Evolutionary conservation across 140 eudicot genomes (phyloP), one percentile per base, ranked within the genome.

Genomic region (Flaveria floridana): DNA sequence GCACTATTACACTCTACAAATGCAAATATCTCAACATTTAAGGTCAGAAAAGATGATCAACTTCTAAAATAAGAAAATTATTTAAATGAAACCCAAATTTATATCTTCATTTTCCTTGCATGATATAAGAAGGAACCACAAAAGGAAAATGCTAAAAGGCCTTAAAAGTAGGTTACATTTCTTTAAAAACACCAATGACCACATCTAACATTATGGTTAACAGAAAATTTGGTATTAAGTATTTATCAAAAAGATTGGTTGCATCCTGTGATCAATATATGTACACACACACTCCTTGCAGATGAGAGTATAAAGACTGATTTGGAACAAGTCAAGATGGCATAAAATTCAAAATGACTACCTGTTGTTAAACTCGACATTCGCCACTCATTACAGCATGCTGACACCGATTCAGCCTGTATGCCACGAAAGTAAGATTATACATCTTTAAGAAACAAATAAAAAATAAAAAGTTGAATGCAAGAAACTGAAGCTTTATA

Each of bases 301-400:
- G 57, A 68, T 12, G 23, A 48, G 77, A 19, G 25, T 14, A 57
- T 20, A 11, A 70, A 42, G 8, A 59, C 6, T 70, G 65, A 69
- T 56, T 7, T 53, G 7, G 75, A 19, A 18, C 26, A 71, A 71
- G 74, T 69, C 18, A 37, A 18, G 16, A 61, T 71, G 26, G 42
- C 61, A 74, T 15, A 80, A 80, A 30, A 14, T 30, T 52, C 65
- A 7, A 48, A 48, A 56, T 42, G 47, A 16, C 11, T 75, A 93
- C 96, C 97, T 83, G 98, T 73, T 41, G 97, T 87, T 75, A 78
- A 73, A 83, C 78, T 76, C 53, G 87, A 84, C 80, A 21, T 86
- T 64, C 98, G 98, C 98, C 98, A 93, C 70, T 80, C 91, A 55
- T 88, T 89, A 84, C 93, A 93, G 77, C 91, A 86, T 39, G 82